Evolutionary conservation across 306 rosid species (phyloP), one percentile per base, ranked within the genome.

Genomic region (Quercus cerris): DNA sequence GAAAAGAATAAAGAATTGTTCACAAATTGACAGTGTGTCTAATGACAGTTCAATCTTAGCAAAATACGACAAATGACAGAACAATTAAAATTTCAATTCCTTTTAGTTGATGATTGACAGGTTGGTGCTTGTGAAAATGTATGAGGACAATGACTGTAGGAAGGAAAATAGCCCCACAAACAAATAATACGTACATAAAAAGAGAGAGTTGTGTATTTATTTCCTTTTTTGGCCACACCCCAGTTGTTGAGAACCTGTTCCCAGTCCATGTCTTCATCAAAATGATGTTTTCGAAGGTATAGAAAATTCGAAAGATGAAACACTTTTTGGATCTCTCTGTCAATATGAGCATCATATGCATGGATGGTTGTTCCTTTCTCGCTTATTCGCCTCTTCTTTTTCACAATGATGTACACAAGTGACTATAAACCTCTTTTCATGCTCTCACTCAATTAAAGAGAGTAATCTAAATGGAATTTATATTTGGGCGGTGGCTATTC

Each of bases 171-270:
- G 51, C 6, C 5, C 51, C 19, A 33, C 51, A 67, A 7, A 28
- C 10, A 8, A 41, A 35, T 35, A 41, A 41, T 41, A 41, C 8
- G 46, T 41, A 41, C 46, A 41, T 8, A 41, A 41, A 41, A 2
- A 41, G 3, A 7, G 20, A 28, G 46, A 30, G 46, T 2, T 17
- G 33, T 64, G 70, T 35, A n/a, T 23, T 59, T 59, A 59, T 30
- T 30, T 64, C 72, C 28, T 9, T 33, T 67, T 67, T 72, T 28
- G 75, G 78, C 70, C 82, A 62, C 69, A 58, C 35, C 74, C 82
- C 63, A 78, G 68, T 78, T 56, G 46, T 8, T 41, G 46, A 73
- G 86, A 85, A 75, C 82, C 17, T 44, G 80, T 86, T 86, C 86
- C 82, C 28, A 79, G 80, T 59, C 88, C 11, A 41, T 38, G 20